A percentile compares a stretch with the other conserved stretches of the same genome.
These are phyloP conservation scores for Globisporangium middletonii DNA, from an alignment of 352 stramenopile species.

Conservation along the genomic window DNA sequence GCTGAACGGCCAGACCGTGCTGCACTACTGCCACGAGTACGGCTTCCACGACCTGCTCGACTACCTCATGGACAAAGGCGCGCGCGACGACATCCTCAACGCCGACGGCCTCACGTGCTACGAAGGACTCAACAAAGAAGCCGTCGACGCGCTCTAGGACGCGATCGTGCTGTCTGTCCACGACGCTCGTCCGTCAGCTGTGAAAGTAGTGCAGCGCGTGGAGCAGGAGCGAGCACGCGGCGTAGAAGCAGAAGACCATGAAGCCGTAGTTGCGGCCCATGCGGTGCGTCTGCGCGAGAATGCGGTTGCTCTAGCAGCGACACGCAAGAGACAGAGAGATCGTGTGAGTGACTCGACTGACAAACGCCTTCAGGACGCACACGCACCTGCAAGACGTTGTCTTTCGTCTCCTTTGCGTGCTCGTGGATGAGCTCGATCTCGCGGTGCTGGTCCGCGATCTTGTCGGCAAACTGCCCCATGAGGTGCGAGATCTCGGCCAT, in stretches of 20 bases:
- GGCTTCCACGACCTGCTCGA: slow-evolving; percentile 92
- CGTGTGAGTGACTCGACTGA: not conserved
- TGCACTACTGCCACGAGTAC: slow-evolving; percentile 94
- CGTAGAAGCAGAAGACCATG: slow-evolving; percentile 85
- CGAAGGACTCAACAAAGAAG: slow-evolving; percentile 87
- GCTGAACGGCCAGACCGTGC: slow-evolving; percentile 88
- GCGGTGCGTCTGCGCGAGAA: slow-evolving; percentile 67
- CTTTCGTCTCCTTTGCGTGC: slow-evolving; percentile 59
- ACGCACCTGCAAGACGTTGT: slow-evolving; percentile 64
- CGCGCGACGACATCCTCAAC: slow-evolving; percentile 89
- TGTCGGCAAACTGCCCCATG: slow-evolving; percentile 81
- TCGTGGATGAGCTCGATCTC: slow-evolving; percentile 77
- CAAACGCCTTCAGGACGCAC: not conserved
- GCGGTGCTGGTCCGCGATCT: slow-evolving; percentile 77
- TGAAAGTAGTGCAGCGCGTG: slow-evolving; percentile 82
- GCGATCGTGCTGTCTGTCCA: slow-evolving; percentile 4
- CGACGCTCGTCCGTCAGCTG: slow-evolving; percentile 18
- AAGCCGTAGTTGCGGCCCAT: slow-evolving; percentile 79
- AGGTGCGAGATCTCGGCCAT: slow-evolving; percentile 83
- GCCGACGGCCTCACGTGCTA: slow-evolving; percentile 93
- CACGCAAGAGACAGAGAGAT: not conserved
- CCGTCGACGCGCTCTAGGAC: slow-evolving; percentile 63
- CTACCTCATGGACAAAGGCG: slow-evolving; percentile 94
- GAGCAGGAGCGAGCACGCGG: slow-evolving; percentile 59
- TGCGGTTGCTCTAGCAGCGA: slow-evolving; percentile 51